A percentile compares a stretch with the other conserved stretches of the same genome.
phyloP scores from a whole-genome alignment of 208 protist genomes.

The Wallacemonas collosoma region DNA sequence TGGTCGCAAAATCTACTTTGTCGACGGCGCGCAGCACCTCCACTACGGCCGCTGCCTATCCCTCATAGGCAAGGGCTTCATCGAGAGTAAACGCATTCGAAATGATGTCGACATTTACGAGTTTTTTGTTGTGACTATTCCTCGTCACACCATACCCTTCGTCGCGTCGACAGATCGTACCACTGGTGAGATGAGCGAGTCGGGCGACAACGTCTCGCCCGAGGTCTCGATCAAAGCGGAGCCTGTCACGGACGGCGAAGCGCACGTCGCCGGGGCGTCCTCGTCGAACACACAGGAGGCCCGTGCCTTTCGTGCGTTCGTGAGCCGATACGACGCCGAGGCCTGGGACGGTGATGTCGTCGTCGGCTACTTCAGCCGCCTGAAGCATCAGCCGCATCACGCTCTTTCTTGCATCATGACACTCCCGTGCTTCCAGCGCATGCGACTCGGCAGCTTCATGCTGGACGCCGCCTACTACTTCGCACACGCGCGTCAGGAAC shows the following conservation, averaged over 20 bases:
- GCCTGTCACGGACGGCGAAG: too few species aligned
- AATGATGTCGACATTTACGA: slow-evolving; percentile 84
- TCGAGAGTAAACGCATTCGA: slow-evolving; percentile 70
- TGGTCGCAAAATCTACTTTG: slow-evolving; percentile 40
- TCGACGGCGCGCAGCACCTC: slow-evolving; percentile 70
- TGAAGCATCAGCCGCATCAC: slow-evolving; percentile 67
- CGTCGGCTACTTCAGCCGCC: slow-evolving; percentile 65
- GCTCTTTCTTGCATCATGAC: slow-evolving; percentile 73
- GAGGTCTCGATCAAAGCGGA: too few species aligned
- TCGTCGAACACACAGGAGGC: background rate
- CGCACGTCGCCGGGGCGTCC: too few species aligned
- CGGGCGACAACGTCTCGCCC: too few species aligned
- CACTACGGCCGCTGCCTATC: slow-evolving; percentile 67
- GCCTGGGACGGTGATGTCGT: slow-evolving; percentile 63
- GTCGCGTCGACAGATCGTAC: slow-evolving; percentile 13
- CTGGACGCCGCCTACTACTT: slow-evolving; percentile 66
- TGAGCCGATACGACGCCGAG: slow-evolving; percentile 43
- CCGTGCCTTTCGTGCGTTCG: slow-evolving; percentile 35
- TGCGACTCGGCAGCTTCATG: slow-evolving; percentile 53
- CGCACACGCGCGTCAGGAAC: slow-evolving; percentile 44
- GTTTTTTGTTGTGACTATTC: slow-evolving; percentile 67
- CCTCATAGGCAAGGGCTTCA: slow-evolving; percentile 59
- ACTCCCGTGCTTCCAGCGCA: slow-evolving; percentile 66
- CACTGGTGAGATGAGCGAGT: background rate
- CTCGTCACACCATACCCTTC: slow-evolving; percentile 46